Evolutionary conservation across 2,329 filamentous ascomycete species (phyloP), one percentile per base, ranked within the genome.

Genomic region (Colletotrichum coccodes): DNA sequence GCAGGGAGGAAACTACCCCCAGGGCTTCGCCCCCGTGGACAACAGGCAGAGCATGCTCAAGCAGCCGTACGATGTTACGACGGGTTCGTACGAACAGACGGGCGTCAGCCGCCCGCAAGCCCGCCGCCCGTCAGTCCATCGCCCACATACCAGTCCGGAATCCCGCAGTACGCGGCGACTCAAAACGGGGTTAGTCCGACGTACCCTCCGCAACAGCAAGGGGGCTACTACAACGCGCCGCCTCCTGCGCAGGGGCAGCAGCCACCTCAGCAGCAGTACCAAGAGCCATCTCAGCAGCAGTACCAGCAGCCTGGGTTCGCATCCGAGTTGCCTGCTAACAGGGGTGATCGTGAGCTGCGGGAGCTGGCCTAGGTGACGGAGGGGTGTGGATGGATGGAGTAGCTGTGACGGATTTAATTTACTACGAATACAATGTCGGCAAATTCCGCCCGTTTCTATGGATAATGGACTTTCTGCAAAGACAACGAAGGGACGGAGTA

Each of bases 251-350:
- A 49, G 30, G 57, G 42, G 38, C 57, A 49, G 18, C 50, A 57
- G 44, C 40, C 44, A 18, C 36, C 42, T 32, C 69, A 32, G 28
- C 64, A 67, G 44, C 54, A 52, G 21, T n/a, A n/a, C n/a, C n/a
- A n/a, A n/a, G n/a, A n/a, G n/a, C n/a, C n/a, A n/a, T n/a, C n/a
- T n/a, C 60, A 63, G 36, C 63, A 66, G 4, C 52, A 50, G 49
- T 23, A 69, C 21, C 47, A 47, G n/a, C 68, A 69, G 32, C 49
- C 62, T 6, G 47, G 70, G 50, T 38, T 34, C 62, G 36, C 71
- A 38, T 71, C 73, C 1, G 79, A 80, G 72, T 70, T 80, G 75
- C 71, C 78, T 26, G 71, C 74, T 21, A 64, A 74, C 47, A 75
- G 74, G 46, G 70, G 73, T 4, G 74, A 80, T 64, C 70, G 75